A percentile compares a stretch with the other conserved stretches of the same genome.
Evolutionary conservation across 345 rosid species (phyloP).

Genomic region (Orychophragmus violaceus): DNA sequence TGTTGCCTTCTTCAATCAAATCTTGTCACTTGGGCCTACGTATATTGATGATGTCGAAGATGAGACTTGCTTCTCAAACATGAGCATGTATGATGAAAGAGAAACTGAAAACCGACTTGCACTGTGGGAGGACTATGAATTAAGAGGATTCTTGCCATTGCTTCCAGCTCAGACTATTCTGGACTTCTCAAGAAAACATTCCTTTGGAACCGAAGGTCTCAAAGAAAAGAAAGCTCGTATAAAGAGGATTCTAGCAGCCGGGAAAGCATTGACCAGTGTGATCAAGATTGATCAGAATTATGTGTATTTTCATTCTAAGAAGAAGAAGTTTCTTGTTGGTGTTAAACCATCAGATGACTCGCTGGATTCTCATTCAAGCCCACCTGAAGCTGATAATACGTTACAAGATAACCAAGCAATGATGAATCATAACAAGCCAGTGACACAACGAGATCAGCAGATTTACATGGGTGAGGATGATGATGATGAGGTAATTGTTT

Average conservation of each 20-base stretch:
- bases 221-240: slow-evolving; percentile 68
- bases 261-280: slow-evolving; percentile 57
- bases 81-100: slow-evolving; percentile 88
- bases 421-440: slow-evolving; percentile 27
- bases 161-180: slow-evolving; percentile 81
- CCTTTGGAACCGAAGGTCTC: slow-evolving; percentile 51
- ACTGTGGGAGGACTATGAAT: slow-evolving; percentile 87
- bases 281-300: slow-evolving; percentile 57
- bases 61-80: slow-evolving; percentile 73
- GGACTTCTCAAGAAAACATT: slow-evolving; percentile 71
- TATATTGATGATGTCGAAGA: slow-evolving; percentile 63
- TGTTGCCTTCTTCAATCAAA: slow-evolving; percentile 60
- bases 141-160: slow-evolving; percentile 86
- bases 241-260: slow-evolving; percentile 81
- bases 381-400: slow-evolving; percentile 27
- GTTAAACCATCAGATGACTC: slow-evolving; percentile 42
- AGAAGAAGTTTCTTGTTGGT: slow-evolving; percentile 69
- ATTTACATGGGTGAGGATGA: slow-evolving; percentile 60
- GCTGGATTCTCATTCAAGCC: slow-evolving; percentile 26
- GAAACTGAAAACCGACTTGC: slow-evolving; percentile 87
- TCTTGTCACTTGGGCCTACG: slow-evolving; percentile 43
- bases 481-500: slow-evolving; percentile 88
- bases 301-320: slow-evolving; percentile 57
- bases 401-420: slow-evolving; percentile 34
- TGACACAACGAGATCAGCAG: slow-evolving; percentile 34